A percentile compares a stretch with the other conserved stretches of the same genome.
phyloP scores from a whole-genome alignment of 495 filamentous ascomycete genomes.

The Neurospora pannonica region DNA sequence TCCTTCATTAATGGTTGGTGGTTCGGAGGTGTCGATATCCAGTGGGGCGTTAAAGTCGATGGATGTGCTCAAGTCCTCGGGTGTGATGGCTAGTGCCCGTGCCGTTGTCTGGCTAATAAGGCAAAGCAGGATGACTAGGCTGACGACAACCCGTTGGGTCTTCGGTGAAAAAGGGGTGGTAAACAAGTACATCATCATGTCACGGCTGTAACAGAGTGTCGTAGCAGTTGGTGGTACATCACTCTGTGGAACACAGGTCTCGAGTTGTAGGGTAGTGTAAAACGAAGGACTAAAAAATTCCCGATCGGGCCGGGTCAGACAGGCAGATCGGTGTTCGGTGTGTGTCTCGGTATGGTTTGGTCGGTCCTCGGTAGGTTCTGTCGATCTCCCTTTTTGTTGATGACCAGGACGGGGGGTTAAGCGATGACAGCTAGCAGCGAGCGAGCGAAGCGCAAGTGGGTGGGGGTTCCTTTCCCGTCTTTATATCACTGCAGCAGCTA shows the following conservation, averaged over 20 bases:
- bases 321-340: slow-evolving; percentile 10
- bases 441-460: neutral
- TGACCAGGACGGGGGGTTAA: neutral
- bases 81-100: slow-evolving; percentile 21
- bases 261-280: neutral
- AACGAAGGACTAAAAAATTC: slow-evolving; percentile 17
- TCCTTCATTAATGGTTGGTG: slow-evolving; percentile 19
- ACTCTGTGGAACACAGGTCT: slow-evolving; percentile 10
- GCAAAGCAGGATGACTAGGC: slow-evolving; percentile 18
- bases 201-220: slow-evolving; percentile 10
- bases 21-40: slow-evolving; percentile 26
- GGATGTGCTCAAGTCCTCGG: neutral
- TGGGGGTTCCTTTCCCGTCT: neutral
- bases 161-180: neutral
- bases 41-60: slow-evolving; percentile 3
- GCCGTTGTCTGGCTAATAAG: slow-evolving; percentile 22
- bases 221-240: slow-evolving; percentile 16
- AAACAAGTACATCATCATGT: slow-evolving; percentile 6
- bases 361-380: neutral
- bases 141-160: neutral
- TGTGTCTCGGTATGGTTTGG: neutral
- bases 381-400: neutral
- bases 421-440: neutral
- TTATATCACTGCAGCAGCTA: neutral
- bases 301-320: slow-evolving; percentile 19